Conservation (phyloP, 106 monocot genomes). For the Vanilla planifolia region DNA sequence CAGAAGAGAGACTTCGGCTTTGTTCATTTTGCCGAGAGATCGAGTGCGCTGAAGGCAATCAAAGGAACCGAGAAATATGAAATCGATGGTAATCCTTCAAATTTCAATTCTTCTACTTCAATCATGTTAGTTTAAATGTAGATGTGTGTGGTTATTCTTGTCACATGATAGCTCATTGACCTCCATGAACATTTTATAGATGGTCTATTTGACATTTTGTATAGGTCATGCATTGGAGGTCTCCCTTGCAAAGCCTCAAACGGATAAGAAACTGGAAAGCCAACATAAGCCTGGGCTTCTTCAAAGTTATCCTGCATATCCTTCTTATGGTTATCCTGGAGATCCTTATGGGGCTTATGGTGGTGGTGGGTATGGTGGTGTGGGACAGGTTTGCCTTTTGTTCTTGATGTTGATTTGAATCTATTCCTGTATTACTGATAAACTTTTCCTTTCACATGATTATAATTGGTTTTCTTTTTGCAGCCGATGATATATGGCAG, state of each 20-base stretch:
- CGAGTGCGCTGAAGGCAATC: slow-evolving; percentile 88
- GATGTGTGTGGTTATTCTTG: too few species aligned
- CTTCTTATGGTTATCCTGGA: slow-evolving; percentile 40
- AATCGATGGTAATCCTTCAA: slow-evolving; percentile 62
- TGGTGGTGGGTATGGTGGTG: slow-evolving; percentile 50
- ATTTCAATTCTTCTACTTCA: too few species aligned
- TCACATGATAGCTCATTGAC: too few species aligned
- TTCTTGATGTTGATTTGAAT: not conserved
- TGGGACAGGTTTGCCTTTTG: slow-evolving; percentile 49
- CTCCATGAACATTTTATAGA: not conserved
- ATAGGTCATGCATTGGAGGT: slow-evolving; percentile 80
- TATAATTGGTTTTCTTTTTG: slow-evolving; percentile 2
- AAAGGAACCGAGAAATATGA: slow-evolving; percentile 90
- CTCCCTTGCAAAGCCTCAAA: slow-evolving; percentile 78
- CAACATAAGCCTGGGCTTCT: slow-evolving; percentile 37
- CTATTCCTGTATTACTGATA: not conserved
- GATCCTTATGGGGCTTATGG: slow-evolving; percentile 87
- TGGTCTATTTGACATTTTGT: not conserved
- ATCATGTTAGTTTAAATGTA: too few species aligned
- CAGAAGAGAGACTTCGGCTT: slow-evolving; percentile 96
- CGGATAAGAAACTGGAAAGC: slow-evolving; percentile 54
- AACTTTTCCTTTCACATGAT: not conserved
- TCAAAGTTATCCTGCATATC: slow-evolving; percentile 50
- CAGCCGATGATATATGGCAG: slow-evolving; percentile 98
- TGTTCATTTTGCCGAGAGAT: slow-evolving; percentile 96